Evolutionary conservation across 495 filamentous ascomycete genomes (phyloP).

Genomic region (Tuber aestivum): DNA sequence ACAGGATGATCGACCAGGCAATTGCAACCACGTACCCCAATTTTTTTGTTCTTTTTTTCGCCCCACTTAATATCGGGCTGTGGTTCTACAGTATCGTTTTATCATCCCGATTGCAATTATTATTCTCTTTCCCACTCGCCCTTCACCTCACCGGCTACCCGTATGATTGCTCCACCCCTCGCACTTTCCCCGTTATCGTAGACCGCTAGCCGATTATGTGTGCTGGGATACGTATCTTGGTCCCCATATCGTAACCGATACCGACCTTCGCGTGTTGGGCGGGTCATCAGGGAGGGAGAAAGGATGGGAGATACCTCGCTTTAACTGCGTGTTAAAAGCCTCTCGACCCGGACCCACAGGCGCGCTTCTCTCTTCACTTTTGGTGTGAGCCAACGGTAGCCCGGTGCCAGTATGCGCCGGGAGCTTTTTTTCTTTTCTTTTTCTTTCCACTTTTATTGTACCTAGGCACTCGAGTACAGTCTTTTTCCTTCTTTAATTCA

Average conservation of each 20-base stretch:
- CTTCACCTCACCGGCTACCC: neutral
- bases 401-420: neutral
- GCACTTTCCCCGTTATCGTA: neutral
- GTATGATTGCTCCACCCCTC: neutral
- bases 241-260: neutral
- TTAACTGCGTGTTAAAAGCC: neutral
- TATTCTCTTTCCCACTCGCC: neutral
- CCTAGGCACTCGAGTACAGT: no score
- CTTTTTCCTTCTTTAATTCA: neutral
- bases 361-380: neutral
- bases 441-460: neutral
- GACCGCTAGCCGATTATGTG: neutral
- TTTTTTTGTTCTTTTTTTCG: no score
- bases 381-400: neutral
- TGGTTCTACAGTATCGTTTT: conserved; percentile 6
- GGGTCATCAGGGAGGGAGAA: neutral
- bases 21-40: conserved; percentile 39
- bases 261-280: neutral
- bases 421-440: neutral
- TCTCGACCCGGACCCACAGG: neutral
- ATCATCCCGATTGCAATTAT: neutral
- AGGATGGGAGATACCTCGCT: neutral
- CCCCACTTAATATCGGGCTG: conserved; percentile 28
- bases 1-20: conserved; percentile 37
- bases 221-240: neutral